Conservation (phyloP, 352 stramenopile genomes). For the Aphanomyces astaci region DNA sequence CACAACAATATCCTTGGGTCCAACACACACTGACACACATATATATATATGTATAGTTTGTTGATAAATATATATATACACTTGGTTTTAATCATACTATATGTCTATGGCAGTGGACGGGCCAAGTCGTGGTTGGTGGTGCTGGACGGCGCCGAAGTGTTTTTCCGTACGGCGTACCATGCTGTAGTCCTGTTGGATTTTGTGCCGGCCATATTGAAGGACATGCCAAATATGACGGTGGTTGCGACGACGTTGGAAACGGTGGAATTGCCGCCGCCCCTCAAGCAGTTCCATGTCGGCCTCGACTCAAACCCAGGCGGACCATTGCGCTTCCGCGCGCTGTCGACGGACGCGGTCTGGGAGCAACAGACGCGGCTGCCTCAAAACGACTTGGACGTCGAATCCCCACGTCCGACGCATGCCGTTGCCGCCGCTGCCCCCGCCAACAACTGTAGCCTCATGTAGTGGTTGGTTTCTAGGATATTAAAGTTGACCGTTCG, state of each 20-base stretch:
- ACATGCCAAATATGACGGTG: background rate
- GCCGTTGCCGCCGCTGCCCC: background rate
- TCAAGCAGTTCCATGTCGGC: constrained; percentile 3
- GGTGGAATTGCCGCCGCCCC: background rate
- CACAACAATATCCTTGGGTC: too few species aligned
- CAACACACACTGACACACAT: too few species aligned
- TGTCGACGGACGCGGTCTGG: background rate
- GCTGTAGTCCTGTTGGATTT: background rate
- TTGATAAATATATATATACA: too few species aligned
- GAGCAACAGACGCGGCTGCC: background rate
- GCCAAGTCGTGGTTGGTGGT: background rate
- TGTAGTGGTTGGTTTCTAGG: too few species aligned
- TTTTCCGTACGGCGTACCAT: background rate
- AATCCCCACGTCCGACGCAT: background rate
- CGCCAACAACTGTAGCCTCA: background rate
- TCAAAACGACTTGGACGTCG: background rate
- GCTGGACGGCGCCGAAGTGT: background rate
- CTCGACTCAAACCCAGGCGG: background rate
- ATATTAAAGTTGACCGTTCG: too few species aligned
- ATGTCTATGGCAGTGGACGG: background rate
- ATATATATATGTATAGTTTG: too few species aligned
- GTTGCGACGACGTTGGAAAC: background rate
- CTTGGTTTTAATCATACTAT: too few species aligned
- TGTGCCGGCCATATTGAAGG: background rate
- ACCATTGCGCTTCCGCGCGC: background rate